Percentiles rank a stretch among this genome's conserved stretches.
These are phyloP conservation scores for Boletellus sp. DNA, from an alignment of 1,284 basidiomycete genomes.

Conservation along the genomic window DNA sequence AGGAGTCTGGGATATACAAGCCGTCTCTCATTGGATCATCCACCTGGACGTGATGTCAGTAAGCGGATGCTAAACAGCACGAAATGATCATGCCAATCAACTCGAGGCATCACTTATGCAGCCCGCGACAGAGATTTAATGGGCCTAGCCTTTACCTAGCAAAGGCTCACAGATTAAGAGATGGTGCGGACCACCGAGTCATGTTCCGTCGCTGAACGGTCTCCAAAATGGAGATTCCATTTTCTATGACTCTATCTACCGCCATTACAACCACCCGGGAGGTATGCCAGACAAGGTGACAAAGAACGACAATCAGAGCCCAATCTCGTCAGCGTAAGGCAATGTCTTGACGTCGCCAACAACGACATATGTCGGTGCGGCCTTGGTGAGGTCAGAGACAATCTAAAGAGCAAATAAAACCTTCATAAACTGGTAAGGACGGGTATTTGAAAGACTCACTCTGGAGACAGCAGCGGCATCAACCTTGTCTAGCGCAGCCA, in stretches of 20 bases:
- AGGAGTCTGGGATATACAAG: no score
- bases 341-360: constrained; percentile 75
- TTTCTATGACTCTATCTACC: constrained; percentile 18
- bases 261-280: constrained; percentile 16
- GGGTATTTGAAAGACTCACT: constrained; percentile 38
- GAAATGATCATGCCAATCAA: no score
- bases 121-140: no score
- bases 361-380: constrained; percentile 83
- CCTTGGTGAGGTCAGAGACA: constrained; percentile 53
- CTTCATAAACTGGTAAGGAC: neutral
- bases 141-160: no score
- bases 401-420: constrained; percentile 35
- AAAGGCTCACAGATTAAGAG: neutral
- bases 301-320: constrained; percentile 49
- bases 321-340: constrained; percentile 84
- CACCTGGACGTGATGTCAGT: no score
- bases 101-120: no score
- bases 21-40: no score
- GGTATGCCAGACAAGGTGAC: constrained; percentile 9
- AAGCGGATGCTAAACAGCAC: no score
- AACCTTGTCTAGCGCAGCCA: constrained; percentile 62
- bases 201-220: neutral
- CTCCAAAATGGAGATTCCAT: neutral
- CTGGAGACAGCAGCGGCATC: constrained; percentile 58
- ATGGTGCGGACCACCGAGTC: neutral